Conservation (phyloP, 768 basidiomycete species). For the Pluteus cervinus region DNA sequence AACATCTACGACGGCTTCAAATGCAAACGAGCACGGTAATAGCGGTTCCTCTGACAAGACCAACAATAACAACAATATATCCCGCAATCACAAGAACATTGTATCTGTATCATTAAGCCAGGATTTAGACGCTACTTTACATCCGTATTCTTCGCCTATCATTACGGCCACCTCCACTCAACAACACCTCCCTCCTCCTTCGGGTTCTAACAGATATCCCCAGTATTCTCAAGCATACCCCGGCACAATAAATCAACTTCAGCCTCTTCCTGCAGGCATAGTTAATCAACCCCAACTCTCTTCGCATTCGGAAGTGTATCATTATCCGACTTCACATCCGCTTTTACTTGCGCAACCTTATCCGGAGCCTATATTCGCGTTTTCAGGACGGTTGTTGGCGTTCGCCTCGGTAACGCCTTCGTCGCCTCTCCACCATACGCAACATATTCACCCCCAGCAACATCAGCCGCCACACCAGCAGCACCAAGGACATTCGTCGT, state of each 20-base stretch:
- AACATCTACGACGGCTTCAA: slow-evolving; percentile 9
- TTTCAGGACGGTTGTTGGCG: slow-evolving; percentile 59
- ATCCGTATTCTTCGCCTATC: no score
- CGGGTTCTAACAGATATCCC: no score
- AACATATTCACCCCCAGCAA: slow-evolving; percentile 1
- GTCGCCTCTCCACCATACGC: slow-evolving; percentile 3
- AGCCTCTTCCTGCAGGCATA: no score
- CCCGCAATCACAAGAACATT: no score
- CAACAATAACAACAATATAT: slow-evolving; percentile 24
- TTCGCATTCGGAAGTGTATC: slow-evolving; percentile 2
- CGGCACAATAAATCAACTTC: no score
- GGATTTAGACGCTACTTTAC: no score
- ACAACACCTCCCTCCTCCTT: no score
- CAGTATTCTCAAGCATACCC: no score
- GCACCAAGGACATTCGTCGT: slow-evolving; percentile 7
- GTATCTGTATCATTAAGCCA: slow-evolving; percentile 30
- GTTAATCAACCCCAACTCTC: slow-evolving; percentile 1
- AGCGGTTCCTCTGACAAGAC: slow-evolving; percentile 17
- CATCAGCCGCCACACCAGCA: slow-evolving; percentile 5
- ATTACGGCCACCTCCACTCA: no score
- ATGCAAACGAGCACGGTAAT: slow-evolving; percentile 9
- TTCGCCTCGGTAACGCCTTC: slow-evolving; percentile 34
- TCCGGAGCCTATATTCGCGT: slow-evolving; percentile 49
- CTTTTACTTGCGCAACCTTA: no score
- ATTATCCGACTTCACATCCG: no score